Percentiles rank a stretch among this genome's conserved stretches.
Evolutionary conservation across 495 filamentous ascomycete species (phyloP).

Genomic region (Penicillium macrosclerotiorum): DNA sequence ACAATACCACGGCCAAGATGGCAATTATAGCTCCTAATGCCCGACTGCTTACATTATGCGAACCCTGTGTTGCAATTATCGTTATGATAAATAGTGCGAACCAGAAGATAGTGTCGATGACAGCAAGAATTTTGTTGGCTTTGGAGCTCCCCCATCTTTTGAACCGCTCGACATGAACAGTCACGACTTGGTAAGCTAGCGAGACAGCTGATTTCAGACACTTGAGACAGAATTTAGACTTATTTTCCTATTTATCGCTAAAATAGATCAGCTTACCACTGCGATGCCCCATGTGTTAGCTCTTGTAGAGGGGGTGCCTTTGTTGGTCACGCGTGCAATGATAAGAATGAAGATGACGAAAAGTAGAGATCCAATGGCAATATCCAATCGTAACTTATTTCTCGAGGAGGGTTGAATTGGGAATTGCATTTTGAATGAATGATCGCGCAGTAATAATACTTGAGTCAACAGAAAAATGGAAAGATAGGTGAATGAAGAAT

Average conservation of each 20-base stretch:
- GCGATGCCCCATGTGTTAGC: conserved; percentile 29
- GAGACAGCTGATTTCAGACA: conserved; percentile 32
- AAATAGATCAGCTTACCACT: conserved; percentile 15
- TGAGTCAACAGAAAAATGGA: too few species aligned
- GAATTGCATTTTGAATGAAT: not conserved
- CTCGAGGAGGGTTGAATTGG: not conserved
- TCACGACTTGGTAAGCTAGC: conserved; percentile 33
- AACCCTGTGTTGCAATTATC: conserved; percentile 11
- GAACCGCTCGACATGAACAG: conserved; percentile 19
- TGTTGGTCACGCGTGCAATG: conserved; percentile 20
- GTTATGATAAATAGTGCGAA: conserved; percentile 27
- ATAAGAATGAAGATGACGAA: conserved; percentile 20
- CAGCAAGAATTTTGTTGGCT: conserved; percentile 28
- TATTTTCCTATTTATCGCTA: not conserved
- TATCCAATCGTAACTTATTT: conserved; percentile 6
- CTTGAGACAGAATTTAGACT: conserved; percentile 6
- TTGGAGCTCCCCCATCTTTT: conserved; percentile 31
- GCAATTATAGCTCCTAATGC: conserved; percentile 21
- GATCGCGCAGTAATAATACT: too few species aligned
- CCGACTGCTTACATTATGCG: conserved; percentile 15
- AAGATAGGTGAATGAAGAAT: not conserved
- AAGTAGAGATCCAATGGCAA: conserved; percentile 15
- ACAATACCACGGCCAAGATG: conserved; percentile 15
- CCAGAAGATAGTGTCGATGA: conserved; percentile 35
- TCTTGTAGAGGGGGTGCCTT: conserved; percentile 19